Percentiles rank a stretch among this genome's conserved stretches.
These are phyloP conservation scores for Solanum hybrid DNA, from an alignment of 305 asterid species.

Conservation along the genomic window DNA sequence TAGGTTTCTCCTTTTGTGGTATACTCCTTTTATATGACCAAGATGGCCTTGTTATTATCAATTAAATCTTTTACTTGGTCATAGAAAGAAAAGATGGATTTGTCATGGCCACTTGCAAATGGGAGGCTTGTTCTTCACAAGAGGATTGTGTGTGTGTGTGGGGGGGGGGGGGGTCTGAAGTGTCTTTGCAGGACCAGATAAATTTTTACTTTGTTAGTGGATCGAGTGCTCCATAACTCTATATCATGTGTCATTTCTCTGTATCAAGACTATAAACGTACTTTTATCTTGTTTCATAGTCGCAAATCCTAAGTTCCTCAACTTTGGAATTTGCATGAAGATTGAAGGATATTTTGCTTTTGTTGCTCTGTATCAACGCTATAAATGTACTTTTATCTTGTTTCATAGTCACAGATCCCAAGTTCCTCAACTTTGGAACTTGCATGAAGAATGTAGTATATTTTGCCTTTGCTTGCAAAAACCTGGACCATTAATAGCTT, in stretches of 20 bases:
- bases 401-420: background rate
- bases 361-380: background rate
- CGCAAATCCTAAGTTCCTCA: background rate
- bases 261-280: background rate
- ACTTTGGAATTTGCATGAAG: background rate
- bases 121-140: background rate
- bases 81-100: background rate
- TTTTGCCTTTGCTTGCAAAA: background rate
- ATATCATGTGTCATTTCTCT: background rate
- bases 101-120: background rate
- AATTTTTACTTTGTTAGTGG: background rate
- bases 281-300: constrained; percentile 3
- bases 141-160: background rate
- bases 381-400: background rate
- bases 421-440: background rate
- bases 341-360: background rate
- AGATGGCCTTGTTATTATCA: background rate
- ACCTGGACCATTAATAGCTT: background rate
- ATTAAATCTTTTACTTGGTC: background rate
- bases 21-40: background rate
- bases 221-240: background rate
- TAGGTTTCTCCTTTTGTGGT: background rate
- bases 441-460: background rate
- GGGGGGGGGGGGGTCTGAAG: background rate
- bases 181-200: background rate